These are phyloP conservation scores for Ogataea pini DNA, from an alignment of 805 yeast genomes.

Conservation along the genomic window DNA sequence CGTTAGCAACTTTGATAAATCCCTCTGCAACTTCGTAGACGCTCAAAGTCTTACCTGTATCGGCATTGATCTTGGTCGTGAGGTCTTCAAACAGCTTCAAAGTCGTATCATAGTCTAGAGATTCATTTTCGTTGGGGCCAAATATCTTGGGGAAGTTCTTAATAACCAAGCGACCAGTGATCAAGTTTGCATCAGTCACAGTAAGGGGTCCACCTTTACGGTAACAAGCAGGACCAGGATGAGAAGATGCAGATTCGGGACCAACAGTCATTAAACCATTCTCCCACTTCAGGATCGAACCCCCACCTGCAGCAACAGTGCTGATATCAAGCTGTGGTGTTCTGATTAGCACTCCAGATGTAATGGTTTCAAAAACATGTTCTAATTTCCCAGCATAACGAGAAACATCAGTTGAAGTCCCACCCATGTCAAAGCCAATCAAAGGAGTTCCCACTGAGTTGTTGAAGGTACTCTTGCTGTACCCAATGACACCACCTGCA, in stretches of 20 bases:
- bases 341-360: slow-evolving; percentile 79
- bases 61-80: slow-evolving; percentile 55
- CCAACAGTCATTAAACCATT: slow-evolving; percentile 82
- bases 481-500: slow-evolving; percentile 98
- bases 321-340: slow-evolving; percentile 81
- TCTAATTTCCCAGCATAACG: slow-evolving; percentile 69
- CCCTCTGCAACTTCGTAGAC: slow-evolving; percentile 77
- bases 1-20: slow-evolving; percentile 79
- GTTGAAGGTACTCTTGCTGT: slow-evolving; percentile 74
- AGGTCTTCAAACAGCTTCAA: slow-evolving; percentile 50
- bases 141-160: slow-evolving; percentile 78
- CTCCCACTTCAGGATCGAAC: slow-evolving; percentile 64
- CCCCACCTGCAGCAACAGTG: slow-evolving; percentile 87
- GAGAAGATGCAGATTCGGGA: slow-evolving; percentile 84
- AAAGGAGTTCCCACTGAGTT: slow-evolving; percentile 52
- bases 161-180: slow-evolving; percentile 70
- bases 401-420: slow-evolving; percentile 83
- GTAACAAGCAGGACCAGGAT: slow-evolving; percentile 89
- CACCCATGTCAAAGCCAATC: slow-evolving; percentile 88
- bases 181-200: slow-evolving; percentile 80
- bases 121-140: slow-evolving; percentile 76
- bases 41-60: slow-evolving; percentile 44
- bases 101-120: slow-evolving; percentile 59
- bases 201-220: slow-evolving; percentile 83
- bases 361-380: slow-evolving; percentile 77